phyloP scores from a whole-genome alignment of 495 filamentous ascomycete genomes.

The Penicillium pancosmium region DNA sequence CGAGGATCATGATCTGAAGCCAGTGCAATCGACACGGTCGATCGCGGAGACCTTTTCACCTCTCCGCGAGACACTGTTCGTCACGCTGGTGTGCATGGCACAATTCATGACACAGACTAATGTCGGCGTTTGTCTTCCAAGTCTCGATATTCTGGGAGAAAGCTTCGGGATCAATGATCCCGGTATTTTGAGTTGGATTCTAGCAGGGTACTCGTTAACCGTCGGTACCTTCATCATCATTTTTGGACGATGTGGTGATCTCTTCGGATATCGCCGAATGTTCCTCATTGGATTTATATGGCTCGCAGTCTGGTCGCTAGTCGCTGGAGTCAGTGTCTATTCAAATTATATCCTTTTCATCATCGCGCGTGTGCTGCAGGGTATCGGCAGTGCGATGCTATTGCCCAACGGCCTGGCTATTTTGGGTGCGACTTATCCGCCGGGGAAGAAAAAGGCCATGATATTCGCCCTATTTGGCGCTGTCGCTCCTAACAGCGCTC shows the following conservation, averaged over 20 bases:
- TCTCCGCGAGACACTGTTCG: conserved; percentile 29
- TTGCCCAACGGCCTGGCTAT: conserved; percentile 66
- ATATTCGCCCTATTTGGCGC: conserved; percentile 66
- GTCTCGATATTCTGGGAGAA: conserved; percentile 45
- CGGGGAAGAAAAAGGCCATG: conserved; percentile 62
- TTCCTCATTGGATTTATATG: conserved; percentile 59
- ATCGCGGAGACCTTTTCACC: conserved; percentile 28
- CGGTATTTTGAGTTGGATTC: conserved; percentile 53
- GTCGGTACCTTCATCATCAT: conserved; percentile 69
- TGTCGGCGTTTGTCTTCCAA: conserved; percentile 36
- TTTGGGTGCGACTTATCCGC: conserved; percentile 58
- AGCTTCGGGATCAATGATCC: conserved; percentile 48
- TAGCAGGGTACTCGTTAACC: conserved; percentile 61
- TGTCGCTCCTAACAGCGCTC: conserved; percentile 56
- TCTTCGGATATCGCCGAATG: conserved; percentile 60
- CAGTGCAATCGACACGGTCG: conserved; percentile 22
- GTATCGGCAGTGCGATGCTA: conserved; percentile 62
- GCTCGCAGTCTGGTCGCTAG: conserved; percentile 60
- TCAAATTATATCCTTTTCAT: conserved; percentile 57
- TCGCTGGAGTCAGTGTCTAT: conserved; percentile 54
- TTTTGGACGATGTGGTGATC: conserved; percentile 60
- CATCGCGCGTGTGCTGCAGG: conserved; percentile 61
- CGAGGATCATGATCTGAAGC: conserved; percentile 11
- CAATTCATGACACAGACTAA: conserved; percentile 41
- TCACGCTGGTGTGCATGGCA: conserved; percentile 34